Conservation (phyloP, 371 early-diverging fungal genomes). For the Apophysomyces variabilis region DNA sequence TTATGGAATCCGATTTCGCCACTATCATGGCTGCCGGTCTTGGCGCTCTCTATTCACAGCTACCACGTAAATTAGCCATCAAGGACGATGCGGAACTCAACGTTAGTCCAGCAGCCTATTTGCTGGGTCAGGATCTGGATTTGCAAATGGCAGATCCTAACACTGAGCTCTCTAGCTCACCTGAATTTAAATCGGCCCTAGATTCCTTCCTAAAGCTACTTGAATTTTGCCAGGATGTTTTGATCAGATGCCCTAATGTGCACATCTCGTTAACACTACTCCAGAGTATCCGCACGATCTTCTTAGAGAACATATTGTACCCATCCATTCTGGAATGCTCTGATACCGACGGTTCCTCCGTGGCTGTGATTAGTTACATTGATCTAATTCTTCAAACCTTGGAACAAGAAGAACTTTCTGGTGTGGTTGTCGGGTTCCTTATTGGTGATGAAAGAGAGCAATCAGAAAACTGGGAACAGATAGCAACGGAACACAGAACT, state of each 20-base stretch:
- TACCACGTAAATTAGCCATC: conserved; percentile 75
- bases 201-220: conserved; percentile 75
- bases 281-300: conserved; percentile 64
- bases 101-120: conserved; percentile 35
- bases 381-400: conserved; percentile 73
- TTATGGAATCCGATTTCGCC: conserved; percentile 75
- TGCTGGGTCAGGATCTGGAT: conserved; percentile 39
- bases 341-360: conserved; percentile 87
- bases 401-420: conserved; percentile 69
- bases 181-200: conserved; percentile 69
- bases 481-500: not conserved
- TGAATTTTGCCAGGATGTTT: conserved; percentile 79
- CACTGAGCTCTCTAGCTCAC: conserved; percentile 50
- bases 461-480: conserved; percentile 18
- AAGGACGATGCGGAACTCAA: conserved; percentile 31
- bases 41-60: conserved; percentile 85
- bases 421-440: conserved; percentile 70
- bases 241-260: conserved; percentile 71
- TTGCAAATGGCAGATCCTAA: conserved; percentile 21
- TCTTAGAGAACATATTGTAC: conserved; percentile 80
- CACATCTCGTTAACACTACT: conserved; percentile 65
- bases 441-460: conserved; percentile 54
- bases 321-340: conserved; percentile 81
- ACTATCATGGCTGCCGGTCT: conserved; percentile 78
- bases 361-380: conserved; percentile 82